These are phyloP conservation scores for Rubus parviflorus DNA, from an alignment of 306 rosid genomes.

Conservation along the genomic window DNA sequence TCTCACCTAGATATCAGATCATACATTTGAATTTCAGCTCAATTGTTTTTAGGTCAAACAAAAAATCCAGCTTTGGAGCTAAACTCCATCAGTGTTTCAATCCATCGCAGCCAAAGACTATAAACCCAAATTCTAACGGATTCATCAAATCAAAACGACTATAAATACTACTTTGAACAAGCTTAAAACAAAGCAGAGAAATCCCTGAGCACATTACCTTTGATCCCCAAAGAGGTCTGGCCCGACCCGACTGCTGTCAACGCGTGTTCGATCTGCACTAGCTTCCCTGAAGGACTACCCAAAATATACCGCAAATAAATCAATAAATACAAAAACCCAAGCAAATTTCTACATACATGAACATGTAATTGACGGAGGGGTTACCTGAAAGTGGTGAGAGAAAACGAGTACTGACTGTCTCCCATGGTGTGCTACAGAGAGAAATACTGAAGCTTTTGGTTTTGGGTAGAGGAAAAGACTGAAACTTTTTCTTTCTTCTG, in stretches of 20 bases:
- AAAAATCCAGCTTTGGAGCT: neutral
- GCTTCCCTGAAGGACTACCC: constrained; percentile 90
- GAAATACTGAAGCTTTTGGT: neutral
- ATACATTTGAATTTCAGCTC: constrained; percentile 1
- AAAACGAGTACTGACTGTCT: constrained; percentile 52
- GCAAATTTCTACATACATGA: neutral
- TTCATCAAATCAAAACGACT: neutral
- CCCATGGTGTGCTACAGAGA: constrained; percentile 41
- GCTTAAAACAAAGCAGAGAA: neutral
- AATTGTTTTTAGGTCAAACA: neutral
- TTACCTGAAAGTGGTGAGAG: constrained; percentile 59
- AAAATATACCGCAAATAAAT: constrained; percentile 9
- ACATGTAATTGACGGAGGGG: neutral
- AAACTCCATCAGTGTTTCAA: neutral
- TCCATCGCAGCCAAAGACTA: neutral
- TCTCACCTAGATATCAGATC: neutral
- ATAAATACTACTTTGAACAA: neutral
- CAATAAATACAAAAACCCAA: neutral
- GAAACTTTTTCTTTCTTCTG: neutral
- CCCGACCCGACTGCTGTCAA: constrained; percentile 96
- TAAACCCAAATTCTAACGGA: neutral
- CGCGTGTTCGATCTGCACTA: constrained; percentile 98
- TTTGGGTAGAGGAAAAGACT: neutral
- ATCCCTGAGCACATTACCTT: constrained; percentile 45
- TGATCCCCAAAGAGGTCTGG: constrained; percentile 94